Base-by-base conservation (phyloP, 164 flowering plant genomes). In the Vitis rotundifolia region DNA sequence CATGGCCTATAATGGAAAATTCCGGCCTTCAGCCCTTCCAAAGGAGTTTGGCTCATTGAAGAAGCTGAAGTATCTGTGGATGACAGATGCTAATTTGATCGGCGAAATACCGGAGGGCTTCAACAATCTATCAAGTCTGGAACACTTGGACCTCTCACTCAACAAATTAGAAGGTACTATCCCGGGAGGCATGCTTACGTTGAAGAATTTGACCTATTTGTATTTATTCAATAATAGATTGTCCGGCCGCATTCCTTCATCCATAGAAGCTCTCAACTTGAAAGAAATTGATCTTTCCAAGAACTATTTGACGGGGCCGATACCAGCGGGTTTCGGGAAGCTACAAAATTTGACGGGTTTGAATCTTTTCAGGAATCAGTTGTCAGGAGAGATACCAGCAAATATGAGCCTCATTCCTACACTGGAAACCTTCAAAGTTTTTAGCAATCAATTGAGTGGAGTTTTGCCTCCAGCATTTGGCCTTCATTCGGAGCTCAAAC, bases 261-360 rank as follows among this genome's bases (percentile, higher is more conserved):
- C 59, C 11, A 68, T 91, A 0, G 76, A 80, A 53, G 70, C 89
- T 1, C 14, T 77, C 50, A 70, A 75, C 15, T 69, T 94, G 71
- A 59, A 1, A 0, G 72, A 77, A 0, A 68, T 91, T 9, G 97
- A 94, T 76, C 70, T 92, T 9, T 77, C 85, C 0, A 66, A 11
- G 58, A 94, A 94, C 74, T 71, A 78, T 14, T 64, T 94, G 67
- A 83, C 68, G n/a, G 98, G 98, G 13, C 1, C 79, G 7, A 77
- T 94, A 5, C 97, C 97, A 0, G 81, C 75, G 29, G 89, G 70
- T 16, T 71, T 94, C 26, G 92, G 87, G 5, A 87, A 82, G 65
- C 71, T 89, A 31, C 22, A 69, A 49, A 74, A 73, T 0, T 53
- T 92, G 77, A 19, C 44, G 7, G 2, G 22, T 0, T 63, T 94